phyloP scores from a whole-genome alignment of 768 basidiomycete species.

The Phaeotremella skinneri region DNA sequence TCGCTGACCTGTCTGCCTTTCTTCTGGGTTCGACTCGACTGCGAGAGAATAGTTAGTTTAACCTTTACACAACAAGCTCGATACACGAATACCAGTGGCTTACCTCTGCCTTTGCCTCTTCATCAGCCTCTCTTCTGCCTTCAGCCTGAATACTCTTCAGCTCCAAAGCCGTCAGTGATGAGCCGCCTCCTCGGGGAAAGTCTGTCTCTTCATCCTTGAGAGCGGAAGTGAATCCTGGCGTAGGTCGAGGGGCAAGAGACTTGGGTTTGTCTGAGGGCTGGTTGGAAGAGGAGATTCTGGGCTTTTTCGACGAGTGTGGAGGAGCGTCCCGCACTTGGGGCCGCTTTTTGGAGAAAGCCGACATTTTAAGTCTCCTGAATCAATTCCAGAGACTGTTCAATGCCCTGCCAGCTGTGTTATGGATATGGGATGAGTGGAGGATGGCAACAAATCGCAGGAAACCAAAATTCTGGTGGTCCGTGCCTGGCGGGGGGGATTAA shows the following conservation, averaged over 20 bases:
- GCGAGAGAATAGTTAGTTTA: constrained; percentile 10
- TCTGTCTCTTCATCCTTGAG: constrained; percentile 66
- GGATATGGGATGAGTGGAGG: too few species aligned
- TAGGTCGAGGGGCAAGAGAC: constrained; percentile 29
- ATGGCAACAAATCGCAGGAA: too few species aligned
- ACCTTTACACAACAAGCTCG: not conserved
- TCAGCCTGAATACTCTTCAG: constrained; percentile 81
- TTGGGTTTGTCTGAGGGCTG: not conserved
- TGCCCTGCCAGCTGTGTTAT: too few species aligned
- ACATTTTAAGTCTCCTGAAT: constrained; percentile 1
- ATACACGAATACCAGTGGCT: constrained; percentile 14
- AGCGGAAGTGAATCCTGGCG: constrained; percentile 46
- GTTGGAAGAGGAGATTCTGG: constrained; percentile 8
- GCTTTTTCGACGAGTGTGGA: constrained; percentile 13
- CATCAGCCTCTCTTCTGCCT: constrained; percentile 76
- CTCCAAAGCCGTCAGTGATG: constrained; percentile 80
- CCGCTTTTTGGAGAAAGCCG: constrained; percentile 9
- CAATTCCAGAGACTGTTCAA: too few species aligned
- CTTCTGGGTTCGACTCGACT: constrained; percentile 50
- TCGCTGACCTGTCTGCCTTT: constrained; percentile 51
- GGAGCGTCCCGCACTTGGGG: constrained; percentile 10
- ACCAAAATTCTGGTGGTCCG: constrained; percentile 1
- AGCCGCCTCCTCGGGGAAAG: constrained; percentile 94
- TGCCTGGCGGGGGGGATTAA: not conserved
- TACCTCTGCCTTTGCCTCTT: constrained; percentile 59